Evolutionary conservation across 2,329 filamentous ascomycete species (phyloP).

Genomic region (Mycocentrospora acerina): DNA sequence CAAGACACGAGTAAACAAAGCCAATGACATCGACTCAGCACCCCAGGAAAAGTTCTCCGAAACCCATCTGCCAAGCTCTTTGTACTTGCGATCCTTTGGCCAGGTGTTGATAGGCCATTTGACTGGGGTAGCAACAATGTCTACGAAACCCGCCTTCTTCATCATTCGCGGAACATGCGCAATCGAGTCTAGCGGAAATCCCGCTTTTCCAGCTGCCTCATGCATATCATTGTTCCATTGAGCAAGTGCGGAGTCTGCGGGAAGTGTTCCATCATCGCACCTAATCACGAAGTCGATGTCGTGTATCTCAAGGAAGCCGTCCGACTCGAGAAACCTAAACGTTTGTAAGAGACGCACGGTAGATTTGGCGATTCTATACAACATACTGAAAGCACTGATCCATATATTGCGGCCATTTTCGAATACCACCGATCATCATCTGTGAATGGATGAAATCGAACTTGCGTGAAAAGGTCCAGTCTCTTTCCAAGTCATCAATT

Average conservation of each 20-base stretch:
- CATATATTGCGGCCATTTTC: constrained; percentile 42
- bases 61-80: constrained; percentile 17
- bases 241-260: constrained; percentile 9
- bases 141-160: constrained; percentile 47
- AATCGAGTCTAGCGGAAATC: constrained; percentile 43
- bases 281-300: constrained; percentile 18
- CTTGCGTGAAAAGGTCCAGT: constrained; percentile 36
- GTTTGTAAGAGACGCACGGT: neutral
- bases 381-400: constrained; percentile 29
- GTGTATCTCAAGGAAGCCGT: constrained; percentile 19
- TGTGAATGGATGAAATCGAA: constrained; percentile 45
- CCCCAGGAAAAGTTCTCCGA: constrained; percentile 22
- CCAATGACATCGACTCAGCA: constrained; percentile 46
- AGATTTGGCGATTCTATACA: neutral
- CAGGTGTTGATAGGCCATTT: constrained; percentile 20
- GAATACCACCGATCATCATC: constrained; percentile 43
- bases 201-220: constrained; percentile 16
- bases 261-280: constrained; percentile 18
- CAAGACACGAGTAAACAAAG: constrained; percentile 44
- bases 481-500: constrained; percentile 42
- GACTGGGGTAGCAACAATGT: constrained; percentile 36
- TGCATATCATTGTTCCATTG: constrained; percentile 17
- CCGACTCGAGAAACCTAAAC: constrained; percentile 41
- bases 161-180: constrained; percentile 43
- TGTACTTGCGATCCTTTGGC: constrained; percentile 19